Percentiles rank a stretch among this genome's conserved stretches.
phyloP scores from a whole-genome alignment of 2,329 filamentous ascomycete species.

The Sporothrix globosa region DNA sequence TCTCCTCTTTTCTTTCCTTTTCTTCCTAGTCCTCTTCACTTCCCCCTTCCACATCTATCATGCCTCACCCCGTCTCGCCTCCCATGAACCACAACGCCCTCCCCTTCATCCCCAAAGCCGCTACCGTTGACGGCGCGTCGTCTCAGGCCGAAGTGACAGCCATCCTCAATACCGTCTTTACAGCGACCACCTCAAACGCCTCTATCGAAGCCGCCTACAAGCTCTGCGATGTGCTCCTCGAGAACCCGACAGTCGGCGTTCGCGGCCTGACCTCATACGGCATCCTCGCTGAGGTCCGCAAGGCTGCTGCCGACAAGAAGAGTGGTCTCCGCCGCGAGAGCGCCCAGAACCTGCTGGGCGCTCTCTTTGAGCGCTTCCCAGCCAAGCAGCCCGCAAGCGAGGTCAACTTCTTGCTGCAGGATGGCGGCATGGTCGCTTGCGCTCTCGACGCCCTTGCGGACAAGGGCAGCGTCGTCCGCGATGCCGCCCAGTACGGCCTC shows the following conservation, averaged over 20 bases:
- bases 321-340: constrained; percentile 81
- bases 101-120: constrained; percentile 38
- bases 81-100: constrained; percentile 36
- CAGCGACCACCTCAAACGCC: constrained; percentile 66
- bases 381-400: constrained; percentile 76
- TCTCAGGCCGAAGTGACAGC: constrained; percentile 66
- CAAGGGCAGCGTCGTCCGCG: constrained; percentile 84
- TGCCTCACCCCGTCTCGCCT: constrained; percentile 37
- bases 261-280: constrained; percentile 58
- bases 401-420: constrained; percentile 78
- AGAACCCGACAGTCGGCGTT: constrained; percentile 54
- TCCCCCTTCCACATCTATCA: constrained; percentile 22
- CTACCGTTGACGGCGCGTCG: constrained; percentile 46
- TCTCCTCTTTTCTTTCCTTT: neutral
- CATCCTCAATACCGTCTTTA: constrained; percentile 69
- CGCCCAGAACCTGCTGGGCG: constrained; percentile 91
- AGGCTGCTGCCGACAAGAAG: constrained; percentile 93
- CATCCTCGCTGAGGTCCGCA: constrained; percentile 59
- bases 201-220: constrained; percentile 67
- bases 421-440: constrained; percentile 70
- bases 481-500: constrained; percentile 91
- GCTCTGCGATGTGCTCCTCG: constrained; percentile 62
- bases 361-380: constrained; percentile 88
- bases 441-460: constrained; percentile 87
- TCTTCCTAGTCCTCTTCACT: neutral